Evolutionary conservation across 495 filamentous ascomycete genomes (phyloP).

Genomic region (Penicillium roqueforti): DNA sequence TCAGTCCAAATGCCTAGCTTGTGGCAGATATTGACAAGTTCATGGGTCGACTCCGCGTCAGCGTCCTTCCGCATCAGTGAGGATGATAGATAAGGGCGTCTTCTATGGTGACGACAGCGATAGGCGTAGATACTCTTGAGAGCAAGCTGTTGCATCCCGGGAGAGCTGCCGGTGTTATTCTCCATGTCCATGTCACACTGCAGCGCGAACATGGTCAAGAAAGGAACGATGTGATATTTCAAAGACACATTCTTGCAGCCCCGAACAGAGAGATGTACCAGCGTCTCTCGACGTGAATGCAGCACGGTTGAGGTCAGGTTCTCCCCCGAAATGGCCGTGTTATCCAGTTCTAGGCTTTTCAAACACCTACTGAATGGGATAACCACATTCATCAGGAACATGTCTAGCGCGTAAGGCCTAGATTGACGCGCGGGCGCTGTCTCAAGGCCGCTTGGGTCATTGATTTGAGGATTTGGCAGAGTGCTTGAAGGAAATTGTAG

Average conservation of each 20-base stretch:
- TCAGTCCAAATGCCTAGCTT: constrained; percentile 60
- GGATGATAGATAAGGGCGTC: constrained; percentile 54
- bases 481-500: constrained; percentile 46
- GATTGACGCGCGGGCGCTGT: constrained; percentile 45
- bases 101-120: constrained; percentile 57
- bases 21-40: constrained; percentile 59
- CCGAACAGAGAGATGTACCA: constrained; percentile 57
- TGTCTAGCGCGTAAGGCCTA: constrained; percentile 53
- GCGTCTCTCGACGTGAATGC: constrained; percentile 46
- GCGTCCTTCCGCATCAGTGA: constrained; percentile 55
- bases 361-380: constrained; percentile 53
- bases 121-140: constrained; percentile 60
- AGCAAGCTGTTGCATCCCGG: constrained; percentile 39
- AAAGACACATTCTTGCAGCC: constrained; percentile 64
- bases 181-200: constrained; percentile 45
- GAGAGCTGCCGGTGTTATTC: constrained; percentile 30
- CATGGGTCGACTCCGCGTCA: constrained; percentile 59
- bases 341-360: constrained; percentile 55
- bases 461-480: constrained; percentile 29
- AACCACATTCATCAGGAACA: constrained; percentile 52
- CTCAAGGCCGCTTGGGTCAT: constrained; percentile 34
- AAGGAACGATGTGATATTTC: constrained; percentile 62
- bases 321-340: constrained; percentile 57
- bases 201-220: constrained; percentile 47
- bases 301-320: constrained; percentile 52